A percentile compares a stretch with the other conserved stretches of the same genome.
Conservation (phyloP, 2,329 filamentous ascomycete species). For the Verticillium isaacii region DNA sequence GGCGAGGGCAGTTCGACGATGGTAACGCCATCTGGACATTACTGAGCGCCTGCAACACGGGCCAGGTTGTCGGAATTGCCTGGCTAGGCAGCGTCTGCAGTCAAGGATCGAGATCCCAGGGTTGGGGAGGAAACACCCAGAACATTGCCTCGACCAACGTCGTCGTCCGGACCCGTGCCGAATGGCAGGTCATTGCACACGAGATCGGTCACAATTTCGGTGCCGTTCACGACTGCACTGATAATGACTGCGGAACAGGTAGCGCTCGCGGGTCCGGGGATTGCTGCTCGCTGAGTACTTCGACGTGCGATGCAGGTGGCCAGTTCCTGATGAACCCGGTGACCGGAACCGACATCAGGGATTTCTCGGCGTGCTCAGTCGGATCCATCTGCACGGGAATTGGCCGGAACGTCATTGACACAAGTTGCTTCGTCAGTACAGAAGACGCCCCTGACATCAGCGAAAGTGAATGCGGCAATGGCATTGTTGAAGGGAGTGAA, state of each 20-base stretch:
- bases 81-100: constrained; percentile 89
- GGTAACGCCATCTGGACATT: constrained; percentile 91
- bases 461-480: constrained; percentile 87
- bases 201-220: constrained; percentile 94
- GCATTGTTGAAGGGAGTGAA: constrained; percentile 88
- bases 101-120: constrained; percentile 40
- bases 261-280: constrained; percentile 51
- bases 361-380: constrained; percentile 83
- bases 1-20: constrained; percentile 76
- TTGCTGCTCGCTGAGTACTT: constrained; percentile 74
- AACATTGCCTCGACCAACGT: constrained; percentile 84
- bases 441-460: constrained; percentile 75
- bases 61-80: constrained; percentile 80
- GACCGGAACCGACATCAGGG: constrained; percentile 64
- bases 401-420: constrained; percentile 69
- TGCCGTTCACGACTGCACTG: constrained; percentile 87
- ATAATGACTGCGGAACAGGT: constrained; percentile 48
- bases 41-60: constrained; percentile 75
- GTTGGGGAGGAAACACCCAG: constrained; percentile 54
- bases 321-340: constrained; percentile 95
- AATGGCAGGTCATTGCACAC: constrained; percentile 96
- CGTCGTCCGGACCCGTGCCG: constrained; percentile 68
- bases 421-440: constrained; percentile 76
- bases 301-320: constrained; percentile 69
- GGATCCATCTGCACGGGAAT: constrained; percentile 93